A percentile compares a stretch with the other conserved stretches of the same genome.
phyloP scores from a whole-genome alignment of 108 stramenopile genomes.

The Pseudonitzschia delicatissima region DNA sequence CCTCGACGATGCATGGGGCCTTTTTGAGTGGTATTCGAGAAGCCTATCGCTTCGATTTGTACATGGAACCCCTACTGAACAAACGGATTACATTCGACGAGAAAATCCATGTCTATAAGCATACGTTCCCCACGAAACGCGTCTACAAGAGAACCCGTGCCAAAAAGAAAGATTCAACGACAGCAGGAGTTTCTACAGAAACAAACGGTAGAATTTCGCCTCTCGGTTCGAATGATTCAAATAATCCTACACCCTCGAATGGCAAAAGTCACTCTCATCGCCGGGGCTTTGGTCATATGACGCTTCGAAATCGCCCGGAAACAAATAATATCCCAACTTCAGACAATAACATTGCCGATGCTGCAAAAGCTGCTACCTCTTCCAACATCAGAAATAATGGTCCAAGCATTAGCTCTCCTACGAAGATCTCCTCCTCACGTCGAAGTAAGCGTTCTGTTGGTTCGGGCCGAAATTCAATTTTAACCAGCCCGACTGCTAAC shows the following conservation, averaged over 20 bases:
- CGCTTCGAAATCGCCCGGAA: slow-evolving; percentile 24
- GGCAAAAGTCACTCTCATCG: slow-evolving; percentile 17
- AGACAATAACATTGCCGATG: not conserved
- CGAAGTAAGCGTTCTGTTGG: slow-evolving; percentile 26
- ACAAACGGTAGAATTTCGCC: not conserved
- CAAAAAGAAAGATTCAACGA: not conserved
- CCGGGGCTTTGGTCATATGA: slow-evolving; percentile 30
- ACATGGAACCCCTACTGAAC: slow-evolving; percentile 50
- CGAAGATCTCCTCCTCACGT: not conserved
- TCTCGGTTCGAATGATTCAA: not conserved
- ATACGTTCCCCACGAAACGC: slow-evolving; percentile 47
- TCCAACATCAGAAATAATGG: too few species aligned
- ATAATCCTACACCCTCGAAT: not conserved
- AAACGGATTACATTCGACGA: slow-evolving; percentile 52
- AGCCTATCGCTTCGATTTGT: slow-evolving; percentile 79
- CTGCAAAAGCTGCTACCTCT: too few species aligned
- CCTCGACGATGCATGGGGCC: slow-evolving; percentile 90
- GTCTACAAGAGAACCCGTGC: slow-evolving; percentile 12
- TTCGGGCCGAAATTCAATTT: not conserved
- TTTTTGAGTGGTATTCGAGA: slow-evolving; percentile 90
- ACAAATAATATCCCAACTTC: not conserved
- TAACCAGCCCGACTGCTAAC: not conserved
- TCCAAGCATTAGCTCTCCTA: too few species aligned
- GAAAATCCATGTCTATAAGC: slow-evolving; percentile 52
- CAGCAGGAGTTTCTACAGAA: not conserved